Evolutionary conservation across 129 eudicot genomes (phyloP).

Genomic region (Lonicera japonica): DNA sequence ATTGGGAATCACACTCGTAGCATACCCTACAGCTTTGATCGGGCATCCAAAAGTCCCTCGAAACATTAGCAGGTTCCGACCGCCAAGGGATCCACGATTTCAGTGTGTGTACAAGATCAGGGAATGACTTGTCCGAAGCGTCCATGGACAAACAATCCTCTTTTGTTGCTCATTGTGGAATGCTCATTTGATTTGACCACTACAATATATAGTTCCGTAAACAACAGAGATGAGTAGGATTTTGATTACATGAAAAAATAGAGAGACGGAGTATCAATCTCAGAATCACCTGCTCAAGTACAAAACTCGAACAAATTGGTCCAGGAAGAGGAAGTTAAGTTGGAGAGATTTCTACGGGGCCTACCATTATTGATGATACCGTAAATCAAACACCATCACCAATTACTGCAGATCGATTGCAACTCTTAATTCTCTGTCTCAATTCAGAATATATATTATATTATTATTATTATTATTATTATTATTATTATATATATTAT

Average conservation of each 20-base stretch:
- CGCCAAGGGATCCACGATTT: conserved; percentile 76
- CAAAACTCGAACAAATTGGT: neutral
- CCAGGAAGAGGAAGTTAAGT: no score
- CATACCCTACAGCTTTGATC: conserved; percentile 95
- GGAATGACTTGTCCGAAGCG: conserved; percentile 36
- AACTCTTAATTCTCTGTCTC: conserved; percentile 4
- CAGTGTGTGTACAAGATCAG: conserved; percentile 51
- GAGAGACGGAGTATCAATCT: conserved; percentile 4
- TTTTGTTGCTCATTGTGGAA: conserved; percentile 49
- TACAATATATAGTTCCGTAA: conserved; percentile 21
- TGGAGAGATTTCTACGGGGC: no score
- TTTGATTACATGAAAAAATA: neutral
- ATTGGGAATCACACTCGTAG: conserved; percentile 81
- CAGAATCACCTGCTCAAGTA: neutral
- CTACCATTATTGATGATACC: no score
- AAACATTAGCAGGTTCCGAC: conserved; percentile 66
- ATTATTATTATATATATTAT: no score
- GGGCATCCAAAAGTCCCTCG: conserved; percentile 99
- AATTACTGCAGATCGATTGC: neutral
- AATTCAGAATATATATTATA: neutral
- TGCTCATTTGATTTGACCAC: conserved; percentile 66
- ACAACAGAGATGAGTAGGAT: neutral
- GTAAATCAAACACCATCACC: neutral
- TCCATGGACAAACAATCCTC: conserved; percentile 54
- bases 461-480: no score